A percentile compares a stretch with the other conserved stretches of the same genome.
phyloP scores from a whole-genome alignment of 306 rosid species.

The Luffa aegyptiaca region DNA sequence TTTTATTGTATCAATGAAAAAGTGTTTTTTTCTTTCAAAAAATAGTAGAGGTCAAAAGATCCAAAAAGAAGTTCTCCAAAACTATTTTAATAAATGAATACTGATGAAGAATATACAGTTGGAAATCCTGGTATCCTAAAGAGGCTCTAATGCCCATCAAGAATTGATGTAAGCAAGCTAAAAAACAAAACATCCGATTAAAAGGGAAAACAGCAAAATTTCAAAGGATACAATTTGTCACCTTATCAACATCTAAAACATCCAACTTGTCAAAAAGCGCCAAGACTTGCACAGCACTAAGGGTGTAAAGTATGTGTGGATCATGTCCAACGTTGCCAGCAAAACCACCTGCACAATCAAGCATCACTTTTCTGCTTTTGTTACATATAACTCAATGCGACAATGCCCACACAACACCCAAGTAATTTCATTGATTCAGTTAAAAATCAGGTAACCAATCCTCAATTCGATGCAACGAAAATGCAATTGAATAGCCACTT shows the following conservation, averaged over 20 bases:
- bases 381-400: background rate
- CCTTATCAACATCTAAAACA: conserved; percentile 50
- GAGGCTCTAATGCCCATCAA: background rate
- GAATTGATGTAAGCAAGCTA: background rate
- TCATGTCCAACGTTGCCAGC: conserved; percentile 82
- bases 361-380: background rate
- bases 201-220: background rate
- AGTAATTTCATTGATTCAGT: background rate
- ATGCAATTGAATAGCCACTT: background rate
- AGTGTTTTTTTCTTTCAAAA: background rate
- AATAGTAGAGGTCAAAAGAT: background rate
- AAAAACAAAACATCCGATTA: background rate
- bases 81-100: background rate
- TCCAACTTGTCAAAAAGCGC: conserved; percentile 60
- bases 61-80: background rate
- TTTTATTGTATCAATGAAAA: background rate
- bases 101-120: background rate
- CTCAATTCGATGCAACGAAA: background rate
- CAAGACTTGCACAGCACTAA: conserved; percentile 83
- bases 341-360: conserved; percentile 57
- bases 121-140: background rate
- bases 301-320: conserved; percentile 66
- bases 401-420: background rate
- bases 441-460: background rate
- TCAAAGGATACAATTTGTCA: conserved; percentile 78